Conservation (phyloP, 2,329 filamentous ascomycete genomes). For the Pseudocercospora fuligena region DNA sequence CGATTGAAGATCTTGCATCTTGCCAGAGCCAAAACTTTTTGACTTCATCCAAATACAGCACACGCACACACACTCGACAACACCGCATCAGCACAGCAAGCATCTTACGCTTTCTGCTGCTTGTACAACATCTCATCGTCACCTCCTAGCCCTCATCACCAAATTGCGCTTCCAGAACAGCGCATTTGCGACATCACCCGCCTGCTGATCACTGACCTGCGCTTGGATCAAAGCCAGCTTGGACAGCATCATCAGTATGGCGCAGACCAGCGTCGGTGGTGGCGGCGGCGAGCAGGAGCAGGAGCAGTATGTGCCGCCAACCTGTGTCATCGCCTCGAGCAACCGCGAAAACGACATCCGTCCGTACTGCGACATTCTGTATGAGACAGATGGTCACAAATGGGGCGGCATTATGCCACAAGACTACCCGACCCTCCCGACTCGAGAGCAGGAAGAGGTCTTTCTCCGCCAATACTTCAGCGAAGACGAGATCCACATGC, state of each 20-base stretch:
- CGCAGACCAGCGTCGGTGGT: background rate
- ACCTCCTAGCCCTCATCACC: background rate
- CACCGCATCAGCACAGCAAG: background rate
- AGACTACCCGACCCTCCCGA: slow-evolving; percentile 35
- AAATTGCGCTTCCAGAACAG: background rate
- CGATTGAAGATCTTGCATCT: slow-evolving; percentile 7
- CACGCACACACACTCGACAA: background rate
- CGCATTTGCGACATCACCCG: background rate
- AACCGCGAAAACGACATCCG: slow-evolving; percentile 37
- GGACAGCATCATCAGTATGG: slow-evolving; percentile 21
- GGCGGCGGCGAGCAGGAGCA: slow-evolving; percentile 12
- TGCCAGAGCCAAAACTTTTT: background rate
- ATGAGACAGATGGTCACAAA: slow-evolving; percentile 29
- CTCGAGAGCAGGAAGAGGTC: slow-evolving; percentile 35
- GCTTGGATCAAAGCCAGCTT: background rate
- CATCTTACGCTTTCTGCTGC: slow-evolving; percentile 5
- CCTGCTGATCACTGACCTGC: background rate
- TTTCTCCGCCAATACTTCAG: slow-evolving; percentile 39
- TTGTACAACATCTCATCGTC: background rate
- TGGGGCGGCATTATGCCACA: slow-evolving; percentile 40
- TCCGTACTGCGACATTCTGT: slow-evolving; percentile 38
- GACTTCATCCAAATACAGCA: background rate
- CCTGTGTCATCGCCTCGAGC: slow-evolving; percentile 37
- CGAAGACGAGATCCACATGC: slow-evolving; percentile 35
- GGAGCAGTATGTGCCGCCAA: background rate